Evolutionary conservation across 2,329 filamentous ascomycete species (phyloP).

Genomic region (Calonectria fujianensis): DNA sequence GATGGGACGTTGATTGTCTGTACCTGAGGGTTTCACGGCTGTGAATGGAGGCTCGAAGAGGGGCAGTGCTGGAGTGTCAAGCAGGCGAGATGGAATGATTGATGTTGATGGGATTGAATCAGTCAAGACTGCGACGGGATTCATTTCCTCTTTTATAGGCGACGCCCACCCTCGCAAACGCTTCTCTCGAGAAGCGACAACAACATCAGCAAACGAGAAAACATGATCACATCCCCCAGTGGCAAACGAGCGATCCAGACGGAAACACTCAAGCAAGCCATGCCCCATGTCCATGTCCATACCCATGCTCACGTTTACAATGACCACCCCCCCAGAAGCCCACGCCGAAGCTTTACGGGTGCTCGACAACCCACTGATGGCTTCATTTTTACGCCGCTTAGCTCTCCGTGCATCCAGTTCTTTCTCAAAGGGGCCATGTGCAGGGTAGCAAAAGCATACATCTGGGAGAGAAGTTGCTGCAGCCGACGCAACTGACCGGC

Average conservation of each 20-base stretch:
- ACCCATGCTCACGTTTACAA: constrained; percentile 23
- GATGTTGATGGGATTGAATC: neutral
- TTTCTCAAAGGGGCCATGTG: constrained; percentile 47
- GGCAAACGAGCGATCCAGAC: neutral
- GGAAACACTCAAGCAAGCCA: neutral
- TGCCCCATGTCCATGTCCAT: constrained; percentile 4
- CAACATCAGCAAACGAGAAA: neutral
- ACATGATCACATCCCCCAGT: neutral
- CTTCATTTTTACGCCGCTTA: constrained; percentile 30
- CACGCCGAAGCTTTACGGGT: constrained; percentile 21
- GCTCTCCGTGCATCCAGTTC: constrained; percentile 26
- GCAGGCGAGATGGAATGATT: neutral
- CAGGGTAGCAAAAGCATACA: constrained; percentile 48
- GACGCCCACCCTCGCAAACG: neutral
- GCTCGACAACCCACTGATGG: constrained; percentile 34
- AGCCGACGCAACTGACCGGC: constrained; percentile 12
- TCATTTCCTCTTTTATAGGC: constrained; percentile 24
- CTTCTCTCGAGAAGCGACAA: neutral
- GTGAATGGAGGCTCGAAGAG: neutral
- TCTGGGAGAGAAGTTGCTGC: constrained; percentile 39
- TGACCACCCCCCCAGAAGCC: constrained; percentile 6
- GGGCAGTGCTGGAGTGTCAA: neutral
- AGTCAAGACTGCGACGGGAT: neutral
- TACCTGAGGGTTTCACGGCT: neutral
- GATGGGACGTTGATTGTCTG: neutral